Evolutionary conservation across 306 rosid genomes (phyloP), one percentile per base, ranked within the genome.

Genomic region (Citrullus mucosospermus): DNA sequence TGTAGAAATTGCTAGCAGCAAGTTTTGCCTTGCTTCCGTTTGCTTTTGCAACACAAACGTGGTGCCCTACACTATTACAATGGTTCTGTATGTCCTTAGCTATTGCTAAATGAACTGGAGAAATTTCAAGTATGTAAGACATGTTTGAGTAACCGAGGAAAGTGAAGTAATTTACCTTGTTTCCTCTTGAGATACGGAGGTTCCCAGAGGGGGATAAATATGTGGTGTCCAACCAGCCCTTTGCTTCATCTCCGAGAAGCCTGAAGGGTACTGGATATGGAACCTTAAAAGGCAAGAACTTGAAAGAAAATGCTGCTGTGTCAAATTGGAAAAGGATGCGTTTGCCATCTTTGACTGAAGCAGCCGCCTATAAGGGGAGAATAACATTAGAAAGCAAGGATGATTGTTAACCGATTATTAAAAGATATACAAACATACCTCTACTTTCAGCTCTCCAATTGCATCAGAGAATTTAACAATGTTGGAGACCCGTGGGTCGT

Each of bases 191-290:
- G 85, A 95, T 88, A 56, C 97, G 96, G 69, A 95, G 92, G 87
- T 88, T 88, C 75, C 98, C 98, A 0, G 98, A 90, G 66, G 82
- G 83, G 2, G 98, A 95, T 82, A 95, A 80, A 81, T 95, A 95
- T 55, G 97, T 92, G 81, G 96, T 95, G 81, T 95, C 97, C 82
- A 95, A 88, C 97, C 98, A 95, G 63, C 98, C 98, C 87, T 89
- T 92, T 78, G 96, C 96, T 88, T 94, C 98, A 75, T 94, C 96
- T 83, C 98, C 97, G 15, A 94, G 92, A 80, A 95, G 93, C 85
- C 80, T 90, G 82, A 95, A 95, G 57, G 98, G 98, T 76, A 95
- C 96, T 34, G 98, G 98, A 88, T 95, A 95, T n/a, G 98, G 98
- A 78, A 95, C 89, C 89, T 95, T 95, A 66, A 95, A 95, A n/a